phyloP scores from a whole-genome alignment of 495 filamentous ascomycete species.

The Podospora comata region DNA sequence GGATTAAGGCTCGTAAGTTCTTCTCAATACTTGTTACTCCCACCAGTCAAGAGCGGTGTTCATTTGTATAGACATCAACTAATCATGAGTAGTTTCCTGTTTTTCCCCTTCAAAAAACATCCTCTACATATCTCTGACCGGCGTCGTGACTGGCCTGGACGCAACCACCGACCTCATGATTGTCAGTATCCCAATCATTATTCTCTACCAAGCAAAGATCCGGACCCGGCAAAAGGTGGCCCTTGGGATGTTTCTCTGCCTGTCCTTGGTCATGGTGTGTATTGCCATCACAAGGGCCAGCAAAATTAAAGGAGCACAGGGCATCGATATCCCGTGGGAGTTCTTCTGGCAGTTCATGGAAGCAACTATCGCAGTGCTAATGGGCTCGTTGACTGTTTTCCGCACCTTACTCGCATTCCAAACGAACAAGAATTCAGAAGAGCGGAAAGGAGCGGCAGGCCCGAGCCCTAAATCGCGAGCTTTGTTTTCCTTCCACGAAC shows the following conservation, averaged over 20 bases:
- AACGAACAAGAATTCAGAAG: slow-evolving; percentile 4
- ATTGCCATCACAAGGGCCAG: slow-evolving; percentile 15
- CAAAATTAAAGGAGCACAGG: slow-evolving; percentile 14
- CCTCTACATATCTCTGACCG: slow-evolving; percentile 6
- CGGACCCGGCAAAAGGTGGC: slow-evolving; percentile 20
- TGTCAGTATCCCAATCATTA: slow-evolving; percentile 22
- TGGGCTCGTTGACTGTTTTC: slow-evolving; percentile 23
- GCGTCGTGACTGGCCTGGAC: slow-evolving; percentile 19
- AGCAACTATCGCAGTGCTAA: slow-evolving; percentile 19
- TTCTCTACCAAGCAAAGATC: slow-evolving; percentile 15
- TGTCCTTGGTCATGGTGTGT: slow-evolving; percentile 22
- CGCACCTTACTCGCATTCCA: slow-evolving; percentile 18
- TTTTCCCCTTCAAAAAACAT: slow-evolving; percentile 12
- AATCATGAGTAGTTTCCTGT: slow-evolving; percentile 11
- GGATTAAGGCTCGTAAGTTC: slow-evolving; percentile 14
- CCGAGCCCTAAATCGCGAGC: slow-evolving; percentile 1
- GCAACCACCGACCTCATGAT: slow-evolving; percentile 22
- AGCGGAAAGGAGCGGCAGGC: slow-evolving; percentile 5
- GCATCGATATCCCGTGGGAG: slow-evolving; percentile 20
- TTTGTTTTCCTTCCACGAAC: background rate
- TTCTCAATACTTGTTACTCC: background rate
- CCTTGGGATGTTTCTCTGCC: slow-evolving; percentile 19
- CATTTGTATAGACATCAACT: background rate
- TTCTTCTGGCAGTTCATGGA: slow-evolving; percentile 25
- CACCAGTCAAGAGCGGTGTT: background rate